Evolutionary conservation across 2,329 filamentous ascomycete genomes (phyloP), one percentile per base, ranked within the genome.

Genomic region (Ophiosphaerella korrae): DNA sequence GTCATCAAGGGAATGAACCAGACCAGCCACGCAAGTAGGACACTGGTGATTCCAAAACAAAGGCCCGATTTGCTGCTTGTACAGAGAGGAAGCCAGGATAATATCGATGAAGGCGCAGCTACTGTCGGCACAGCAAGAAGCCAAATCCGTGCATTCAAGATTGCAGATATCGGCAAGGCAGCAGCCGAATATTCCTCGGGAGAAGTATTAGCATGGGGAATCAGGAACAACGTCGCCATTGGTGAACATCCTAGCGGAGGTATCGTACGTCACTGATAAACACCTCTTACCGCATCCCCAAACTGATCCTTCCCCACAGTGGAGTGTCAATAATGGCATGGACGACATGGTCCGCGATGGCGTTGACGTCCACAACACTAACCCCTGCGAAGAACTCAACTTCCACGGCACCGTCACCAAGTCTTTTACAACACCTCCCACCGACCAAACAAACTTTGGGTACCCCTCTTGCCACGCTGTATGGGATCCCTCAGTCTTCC

Each of bases 201-300:
- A n/a, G 59, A 74, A 21, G 64, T 76, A 57, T 70, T 64, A 62
- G 81, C 84, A n/a, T 89, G 85, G 85, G 87, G 87, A 7, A 74
- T 90, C 47, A 79, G 86, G 42, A 90, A 90, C 66, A 84, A 84
- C 3, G 86, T 88, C 3, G 87, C 86, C 12, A 73, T 89, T 5
- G 84, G 76, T 12, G 85, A 87, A 66, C 77, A 88, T 53, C 75
- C 77, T 5, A 72, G 63, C 32, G 78, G 78, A 34, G 75, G 75
- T 48, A 77, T 81, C 29, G 60, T 63, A 52, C 51, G 62, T 58
- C 24, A 16, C 21, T 16, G 31, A 7, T 26, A 29, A 33, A 33
- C 32, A 33, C 32, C 3, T 24, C 9, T 35, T 21, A 7, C 36
- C 13, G 18, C 18, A 29, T 24, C 37, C 31, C 6, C 14, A 32